phyloP scores from a whole-genome alignment of 306 rosid genomes.

The Gastrolobium villosum region DNA sequence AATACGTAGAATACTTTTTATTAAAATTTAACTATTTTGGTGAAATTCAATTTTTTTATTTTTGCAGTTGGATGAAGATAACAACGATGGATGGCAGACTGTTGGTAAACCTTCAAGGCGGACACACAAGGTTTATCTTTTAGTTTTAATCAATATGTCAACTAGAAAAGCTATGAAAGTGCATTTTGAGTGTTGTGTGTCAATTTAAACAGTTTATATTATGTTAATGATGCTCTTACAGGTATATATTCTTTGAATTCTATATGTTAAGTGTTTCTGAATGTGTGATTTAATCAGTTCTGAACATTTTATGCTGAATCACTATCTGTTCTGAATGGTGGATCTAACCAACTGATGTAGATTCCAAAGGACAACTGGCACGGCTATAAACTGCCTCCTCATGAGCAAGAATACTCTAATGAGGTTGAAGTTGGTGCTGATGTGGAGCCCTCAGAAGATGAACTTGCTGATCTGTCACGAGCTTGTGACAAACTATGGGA shows the following conservation, averaged over 20 bases:
- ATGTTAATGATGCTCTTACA: conserved; percentile 22
- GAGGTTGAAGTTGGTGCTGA: conserved; percentile 65
- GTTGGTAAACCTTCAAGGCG: conserved; percentile 70
- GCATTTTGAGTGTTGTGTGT: conserved; percentile 34
- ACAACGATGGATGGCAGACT: conserved; percentile 83
- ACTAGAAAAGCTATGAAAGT: conserved; percentile 24
- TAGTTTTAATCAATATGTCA: conserved; percentile 27
- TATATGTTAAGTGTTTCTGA: background rate
- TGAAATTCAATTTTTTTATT: conserved; percentile 24
- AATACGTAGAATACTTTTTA: background rate
- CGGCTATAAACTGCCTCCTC: conserved; percentile 69
- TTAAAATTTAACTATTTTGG: conserved; percentile 2
- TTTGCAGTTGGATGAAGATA: conserved; percentile 62
- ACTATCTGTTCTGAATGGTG: conserved; percentile 35
- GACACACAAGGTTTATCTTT: conserved; percentile 75
- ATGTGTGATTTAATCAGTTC: conserved; percentile 22
- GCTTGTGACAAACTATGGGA: conserved; percentile 94
- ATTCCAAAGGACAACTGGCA: conserved; percentile 77
- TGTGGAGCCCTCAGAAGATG: conserved; percentile 73
- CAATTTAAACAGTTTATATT: conserved; percentile 7
- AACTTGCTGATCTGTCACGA: conserved; percentile 75
- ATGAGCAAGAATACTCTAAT: conserved; percentile 81
- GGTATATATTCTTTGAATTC: conserved; percentile 21
- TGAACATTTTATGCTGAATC: conserved; percentile 30
- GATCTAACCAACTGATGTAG: conserved; percentile 56